These are phyloP conservation scores for Coemansia sp. DNA, from an alignment of 192 early-diverging fungal species.

Conservation along the genomic window DNA sequence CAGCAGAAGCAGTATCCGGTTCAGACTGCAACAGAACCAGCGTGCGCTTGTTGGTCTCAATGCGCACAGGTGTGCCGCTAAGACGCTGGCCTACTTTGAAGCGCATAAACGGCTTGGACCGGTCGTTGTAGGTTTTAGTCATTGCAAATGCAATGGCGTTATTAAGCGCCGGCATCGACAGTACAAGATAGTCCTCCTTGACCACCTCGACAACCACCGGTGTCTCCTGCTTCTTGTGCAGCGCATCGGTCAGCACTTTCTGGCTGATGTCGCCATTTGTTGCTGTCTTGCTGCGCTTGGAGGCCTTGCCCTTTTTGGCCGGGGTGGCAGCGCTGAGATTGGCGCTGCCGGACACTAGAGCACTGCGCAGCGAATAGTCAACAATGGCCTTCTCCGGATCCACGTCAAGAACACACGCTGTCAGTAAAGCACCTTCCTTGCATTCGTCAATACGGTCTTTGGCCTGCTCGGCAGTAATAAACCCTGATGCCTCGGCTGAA, in stretches of 20 bases:
- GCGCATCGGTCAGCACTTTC: slow-evolving; percentile 36
- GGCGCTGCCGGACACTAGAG: slow-evolving; percentile 19
- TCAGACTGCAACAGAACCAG: slow-evolving; percentile 24
- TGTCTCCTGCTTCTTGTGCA: slow-evolving; percentile 15
- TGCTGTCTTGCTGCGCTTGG: slow-evolving; percentile 8
- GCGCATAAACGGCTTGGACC: slow-evolving; percentile 60
- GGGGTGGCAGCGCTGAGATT: neutral
- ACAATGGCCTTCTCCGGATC: slow-evolving; percentile 62
- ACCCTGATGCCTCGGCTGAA: slow-evolving; percentile 51
- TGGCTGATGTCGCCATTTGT: neutral
- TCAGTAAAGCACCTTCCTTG: slow-evolving; percentile 53
- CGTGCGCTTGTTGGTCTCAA: slow-evolving; percentile 35
- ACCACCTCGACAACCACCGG: slow-evolving; percentile 68
- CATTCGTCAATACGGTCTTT: slow-evolving; percentile 47
- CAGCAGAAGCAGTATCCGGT: neutral
- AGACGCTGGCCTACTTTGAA: slow-evolving; percentile 60
- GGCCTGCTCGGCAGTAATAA: slow-evolving; percentile 59
- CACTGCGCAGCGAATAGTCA: slow-evolving; percentile 60
- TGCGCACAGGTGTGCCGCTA: slow-evolving; percentile 45
- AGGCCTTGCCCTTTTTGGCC: slow-evolving; percentile 28
- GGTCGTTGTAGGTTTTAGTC: slow-evolving; percentile 60
- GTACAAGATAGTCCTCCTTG: slow-evolving; percentile 75
- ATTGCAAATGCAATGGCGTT: slow-evolving; percentile 59
- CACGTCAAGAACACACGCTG: slow-evolving; percentile 66
- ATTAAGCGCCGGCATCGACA: slow-evolving; percentile 59